Evolutionary conservation across 106 monocot species (phyloP), one percentile per base, ranked within the genome.

Genomic region (Allium sativum): DNA sequence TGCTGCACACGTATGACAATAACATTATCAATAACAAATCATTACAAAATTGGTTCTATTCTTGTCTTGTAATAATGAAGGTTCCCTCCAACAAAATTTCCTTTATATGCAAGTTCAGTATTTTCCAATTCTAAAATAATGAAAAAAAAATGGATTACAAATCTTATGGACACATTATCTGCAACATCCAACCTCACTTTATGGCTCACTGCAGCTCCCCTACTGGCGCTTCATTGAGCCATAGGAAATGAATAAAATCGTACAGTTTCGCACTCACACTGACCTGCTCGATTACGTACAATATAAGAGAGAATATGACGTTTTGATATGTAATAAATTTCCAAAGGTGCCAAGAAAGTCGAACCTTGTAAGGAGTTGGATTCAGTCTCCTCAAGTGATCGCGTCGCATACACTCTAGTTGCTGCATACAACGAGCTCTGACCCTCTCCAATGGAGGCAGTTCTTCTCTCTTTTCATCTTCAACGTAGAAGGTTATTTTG

Each of bases 171-270:
- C 31, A 31, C 31, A 5, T 31, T 31, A 31, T 31, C 31, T 31
- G 31, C 31, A 31, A 31, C 31, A 31, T 31, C 31, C 0, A 31
- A 31, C 31, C 31, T 31, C 31, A 31, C 4, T 31, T 31, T 0
- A 31, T 3, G 31, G 0, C 40, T 78, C 56, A 94, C 58, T 84
- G 94, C 59, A 95, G 48, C 71, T 95, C 94, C 17, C 94, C 94
- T 8, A 95, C 94, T 55, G 94, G 94, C 41, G 90, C 94, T 73
- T 95, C 94, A 21, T 75, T 90, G 40, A 95, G 83, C 90, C 94
- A 95, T 52, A 95, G 73, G 72, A 76, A 86, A 76, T 90, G 94
- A 65, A 95, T 95, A 72, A 90, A 95, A 45, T 95, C 90, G 20
- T 95, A 90, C 52, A 95, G 52, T 63, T 84, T 90, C 9, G 70